phyloP scores from a whole-genome alignment of 1,284 basidiomycete species.

The Pisolithus thermaeus region DNA sequence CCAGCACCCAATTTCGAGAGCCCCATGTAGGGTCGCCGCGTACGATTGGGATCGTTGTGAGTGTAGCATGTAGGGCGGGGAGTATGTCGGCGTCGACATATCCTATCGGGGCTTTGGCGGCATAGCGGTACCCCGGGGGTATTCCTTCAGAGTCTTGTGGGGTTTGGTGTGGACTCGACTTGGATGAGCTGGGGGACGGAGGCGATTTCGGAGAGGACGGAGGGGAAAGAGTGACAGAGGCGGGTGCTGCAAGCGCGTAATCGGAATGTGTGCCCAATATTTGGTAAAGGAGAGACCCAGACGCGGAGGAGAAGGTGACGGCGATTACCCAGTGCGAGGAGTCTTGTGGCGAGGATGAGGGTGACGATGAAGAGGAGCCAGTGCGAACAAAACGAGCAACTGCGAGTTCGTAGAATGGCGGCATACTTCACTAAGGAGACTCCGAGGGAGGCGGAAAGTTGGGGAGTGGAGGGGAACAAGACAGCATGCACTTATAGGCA shows the following conservation, averaged over 20 bases:
- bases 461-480: neutral
- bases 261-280: slow-evolving; percentile 23
- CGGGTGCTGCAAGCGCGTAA: slow-evolving; percentile 27
- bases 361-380: slow-evolving; percentile 6
- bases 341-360: neutral
- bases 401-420: slow-evolving; percentile 28
- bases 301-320: slow-evolving; percentile 24
- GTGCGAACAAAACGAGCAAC: slow-evolving; percentile 22
- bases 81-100: slow-evolving; percentile 24
- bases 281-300: slow-evolving; percentile 27
- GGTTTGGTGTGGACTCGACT: neutral
- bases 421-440: slow-evolving; percentile 16
- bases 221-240: slow-evolving; percentile 23
- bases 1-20: slow-evolving; percentile 27
- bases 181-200: neutral
- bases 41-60: slow-evolving; percentile 20
- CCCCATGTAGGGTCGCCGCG: slow-evolving; percentile 25
- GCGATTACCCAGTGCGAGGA: slow-evolving; percentile 24
- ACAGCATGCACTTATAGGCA: neutral
- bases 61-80: slow-evolving; percentile 23
- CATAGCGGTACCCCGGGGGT: slow-evolving; percentile 19
- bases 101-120: slow-evolving; percentile 19
- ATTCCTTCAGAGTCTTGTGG: neutral
- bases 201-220: neutral
- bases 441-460: neutral